Evolutionary conservation across 169 alveolate species (phyloP).

Genomic region (Plasmodium vinckei): DNA sequence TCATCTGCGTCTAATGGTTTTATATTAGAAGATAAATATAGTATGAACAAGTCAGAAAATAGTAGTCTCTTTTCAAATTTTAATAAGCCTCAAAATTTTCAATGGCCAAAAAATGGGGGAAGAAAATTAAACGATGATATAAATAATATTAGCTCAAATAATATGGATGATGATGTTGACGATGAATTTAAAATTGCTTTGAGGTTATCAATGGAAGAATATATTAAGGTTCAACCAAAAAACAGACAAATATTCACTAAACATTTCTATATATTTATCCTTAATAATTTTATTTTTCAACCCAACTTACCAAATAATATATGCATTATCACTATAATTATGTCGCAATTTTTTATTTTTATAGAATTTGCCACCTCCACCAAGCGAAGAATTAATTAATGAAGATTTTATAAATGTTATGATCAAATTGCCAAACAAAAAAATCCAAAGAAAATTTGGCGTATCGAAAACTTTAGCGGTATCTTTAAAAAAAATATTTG

Average conservation of each 20-base stretch:
- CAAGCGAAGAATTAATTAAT: slow-evolving; percentile 12
- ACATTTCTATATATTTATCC: too few species aligned
- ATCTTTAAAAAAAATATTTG: not conserved
- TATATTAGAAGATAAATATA: slow-evolving; percentile 40
- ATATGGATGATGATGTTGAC: slow-evolving; percentile 60
- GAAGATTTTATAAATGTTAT: slow-evolving; percentile 46
- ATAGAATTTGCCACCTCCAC: slow-evolving; percentile 63
- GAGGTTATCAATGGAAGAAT: slow-evolving; percentile 63
- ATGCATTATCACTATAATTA: not conserved
- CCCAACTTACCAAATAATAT: not conserved
- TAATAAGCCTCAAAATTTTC: slow-evolving; percentile 26
- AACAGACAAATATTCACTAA: not conserved
- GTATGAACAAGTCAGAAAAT: slow-evolving; percentile 7
- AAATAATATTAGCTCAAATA: slow-evolving; percentile 1
- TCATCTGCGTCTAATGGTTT: slow-evolving; percentile 25
- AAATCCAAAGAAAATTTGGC: slow-evolving; percentile 39
- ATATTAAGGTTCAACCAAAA: slow-evolving; percentile 30
- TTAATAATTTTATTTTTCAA: too few species aligned
- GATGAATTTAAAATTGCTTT: slow-evolving; percentile 66
- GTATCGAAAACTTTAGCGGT: slow-evolving; percentile 44
- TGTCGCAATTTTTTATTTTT: not conserved
- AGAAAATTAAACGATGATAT: slow-evolving; percentile 49
- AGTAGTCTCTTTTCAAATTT: slow-evolving; percentile 3
- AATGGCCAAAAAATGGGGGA: slow-evolving; percentile 75
- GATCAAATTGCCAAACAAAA: slow-evolving; percentile 51